Evolutionary conservation across 1,284 basidiomycete genomes (phyloP), one percentile per base, ranked within the genome.

Genomic region (Puccinia hordei): DNA sequence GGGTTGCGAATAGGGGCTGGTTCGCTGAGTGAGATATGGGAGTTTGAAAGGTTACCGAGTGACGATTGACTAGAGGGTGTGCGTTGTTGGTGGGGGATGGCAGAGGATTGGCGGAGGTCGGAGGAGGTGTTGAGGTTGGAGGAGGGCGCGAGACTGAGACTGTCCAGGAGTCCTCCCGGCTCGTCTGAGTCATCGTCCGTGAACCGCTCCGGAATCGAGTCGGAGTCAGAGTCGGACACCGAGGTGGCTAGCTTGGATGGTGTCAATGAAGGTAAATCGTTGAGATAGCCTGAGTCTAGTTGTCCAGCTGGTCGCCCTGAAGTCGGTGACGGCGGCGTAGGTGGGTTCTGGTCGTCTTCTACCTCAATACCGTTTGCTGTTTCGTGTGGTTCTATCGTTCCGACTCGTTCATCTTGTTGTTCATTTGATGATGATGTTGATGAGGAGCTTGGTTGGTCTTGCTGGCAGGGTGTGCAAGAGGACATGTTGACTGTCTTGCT

Each of bases 191-290:
- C 27, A 17, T 74, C 55, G n/a, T 75, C 73, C 30, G 38, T 57
- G 59, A 75, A 75, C 15, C 57, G 35, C 30, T 75, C 73, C 30
- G 57, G 33, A 9, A 57, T 57, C 46, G 57, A 61, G 24, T 75
- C 59, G 13, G 73, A 75, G 38, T 55, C 51, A 4, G 72, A 73
- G 2, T 44, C 41, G 35, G 72, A 63, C n/a, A 33, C 19, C 19
- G 73, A 63, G 13, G 51, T 30, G 19, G 73, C 17, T 9, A 30
- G 63, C 46, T 75, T 75, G 17, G 59, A 75, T 1, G 73, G 73
- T 24, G 73, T 75, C 44, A 75, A 33, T 27, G 59, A 53, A 19
- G 57, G 73, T 22, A 75, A 24, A 33, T 65, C 73, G 51, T 38
- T 46, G 27, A 46, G 59, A 65, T 63, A 63, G 5, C 27, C 27